phyloP scores from a whole-genome alignment of 1,284 basidiomycete species.

The Marasmius oreades region DNA sequence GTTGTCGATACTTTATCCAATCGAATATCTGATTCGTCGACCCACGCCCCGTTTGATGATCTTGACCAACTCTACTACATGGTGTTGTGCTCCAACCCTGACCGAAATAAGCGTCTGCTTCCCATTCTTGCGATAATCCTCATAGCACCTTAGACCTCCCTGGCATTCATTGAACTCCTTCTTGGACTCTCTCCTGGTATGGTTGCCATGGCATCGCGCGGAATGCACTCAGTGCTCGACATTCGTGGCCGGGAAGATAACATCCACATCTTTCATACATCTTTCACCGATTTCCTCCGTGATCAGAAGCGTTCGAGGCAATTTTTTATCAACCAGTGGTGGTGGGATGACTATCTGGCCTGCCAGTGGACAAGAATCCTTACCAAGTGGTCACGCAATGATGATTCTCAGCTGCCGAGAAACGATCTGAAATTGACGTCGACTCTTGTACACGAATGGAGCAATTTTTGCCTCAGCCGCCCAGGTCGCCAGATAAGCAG shows the following conservation, averaged over 20 bases:
- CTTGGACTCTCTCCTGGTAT: background rate
- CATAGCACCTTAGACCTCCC: no score
- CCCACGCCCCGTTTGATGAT: conserved; percentile 9
- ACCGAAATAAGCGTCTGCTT: background rate
- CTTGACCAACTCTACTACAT: background rate
- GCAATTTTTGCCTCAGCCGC: no score
- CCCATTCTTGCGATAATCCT: background rate
- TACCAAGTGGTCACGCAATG: no score
- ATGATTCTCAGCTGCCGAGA: no score
- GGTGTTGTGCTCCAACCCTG: background rate
- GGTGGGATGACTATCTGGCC: background rate
- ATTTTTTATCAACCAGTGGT: background rate
- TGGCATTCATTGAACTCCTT: background rate
- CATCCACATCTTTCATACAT: background rate
- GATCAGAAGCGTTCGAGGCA: background rate
- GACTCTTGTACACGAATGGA: no score
- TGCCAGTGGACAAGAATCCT: background rate
- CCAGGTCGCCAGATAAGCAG: no score
- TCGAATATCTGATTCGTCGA: background rate
- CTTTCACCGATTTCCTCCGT: background rate
- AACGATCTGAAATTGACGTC: no score
- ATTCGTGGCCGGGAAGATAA: background rate
- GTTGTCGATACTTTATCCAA: conserved; percentile 12
- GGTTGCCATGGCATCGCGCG: background rate
- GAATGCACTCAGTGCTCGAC: conserved; percentile 1